Base-by-base conservation (phyloP, 1,284 basidiomycete genomes). In the Phylloporus gajari region DNA sequence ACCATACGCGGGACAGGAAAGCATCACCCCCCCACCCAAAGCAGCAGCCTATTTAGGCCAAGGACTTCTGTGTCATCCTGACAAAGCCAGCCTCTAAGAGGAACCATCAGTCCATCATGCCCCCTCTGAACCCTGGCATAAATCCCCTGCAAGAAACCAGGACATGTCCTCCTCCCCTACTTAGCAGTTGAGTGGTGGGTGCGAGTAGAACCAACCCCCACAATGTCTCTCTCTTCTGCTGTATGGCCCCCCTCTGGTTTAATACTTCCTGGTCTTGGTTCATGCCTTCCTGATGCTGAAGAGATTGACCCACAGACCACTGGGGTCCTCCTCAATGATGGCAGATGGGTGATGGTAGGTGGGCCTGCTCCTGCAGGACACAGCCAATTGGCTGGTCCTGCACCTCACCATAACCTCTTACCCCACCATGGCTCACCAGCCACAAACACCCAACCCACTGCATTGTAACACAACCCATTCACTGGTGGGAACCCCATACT, bases 91-190 rank as follows among this genome's bases (percentile, higher is more conserved):
- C 5, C 23, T 4, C 42, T 44, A 51, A 5, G 64, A 53, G 32
- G 64, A 19, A 12, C 1, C 9, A 27, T 12, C 17, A 8, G 23
- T 65, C 35, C 32, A 8, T 40, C 23, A 38, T 11, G 48, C 5
- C 46, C 40, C 8, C 35, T n/a, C 9, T 15, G n/a, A 4, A 25
- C 35, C 48, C 64, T 65, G 32, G 32, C 48, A 53, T 65, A 38
- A 40, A 65, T 15, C 64, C 46, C 25, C 64, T 15, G 19, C 64
- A 13, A 65, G 64, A 38, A 35, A 56, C 48, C 12, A 12, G 51
- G 35, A 65, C 48, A 65, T 53, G 64, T 65, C 64, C 64, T 65
- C 35, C 64, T 65, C 46, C 32, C 64, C 64, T 48, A 65, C 51
- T 65, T 38, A 65, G 64, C 7, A 11, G 38, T 38, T 53, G 48